Evolutionary conservation across 257 asterid species (phyloP), one percentile per base, ranked within the genome.

Genomic region (Fraxinus anomala): DNA sequence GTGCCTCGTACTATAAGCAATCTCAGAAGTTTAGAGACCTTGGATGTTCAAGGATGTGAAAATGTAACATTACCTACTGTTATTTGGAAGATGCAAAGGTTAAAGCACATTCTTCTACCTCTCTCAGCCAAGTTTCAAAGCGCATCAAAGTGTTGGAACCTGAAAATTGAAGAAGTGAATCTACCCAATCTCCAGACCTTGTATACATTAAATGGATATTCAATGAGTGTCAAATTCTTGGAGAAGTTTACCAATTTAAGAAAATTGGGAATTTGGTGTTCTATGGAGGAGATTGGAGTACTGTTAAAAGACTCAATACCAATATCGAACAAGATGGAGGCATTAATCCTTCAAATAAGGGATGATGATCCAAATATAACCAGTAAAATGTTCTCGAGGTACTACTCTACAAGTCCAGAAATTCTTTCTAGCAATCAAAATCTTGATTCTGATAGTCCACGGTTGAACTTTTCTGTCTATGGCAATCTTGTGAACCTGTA

Each of bases 11-110:
- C 63, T 17, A 51, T 51, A 51, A 51, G 63, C 24, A 51, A 51
- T 19, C 63, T 51, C 23, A 51, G 63, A 51, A 51, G 10, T 19
- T 51, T 51, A 19, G 24, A 51, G 63, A 51, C 63, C 63, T 51
- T 51, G 23, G 63, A 51, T 51, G 63, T 51, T 51, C 63, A 51
- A 51, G 63, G 63, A 51, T 51, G 63, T 51, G 63, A 51, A 51
- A 19, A 51, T 17, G 63, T 51, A 17, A 51, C 63, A 51, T 19
- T 51, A 19, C 63, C 63, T 6, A 5, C 8, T 5, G 63, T 51
- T 19, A 51, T 51, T 51, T 51, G 63, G 63, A 51, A 51, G 10
- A 51, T 51, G 63, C 24, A 51, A 51, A 51, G 24, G 9, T 16
- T 51, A 51, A 19, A 5, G 63, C 63, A 19, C 63, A 51, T 17